Evolutionary conservation across 768 basidiomycete genomes (phyloP).

Genomic region (Galerina sulciceps): DNA sequence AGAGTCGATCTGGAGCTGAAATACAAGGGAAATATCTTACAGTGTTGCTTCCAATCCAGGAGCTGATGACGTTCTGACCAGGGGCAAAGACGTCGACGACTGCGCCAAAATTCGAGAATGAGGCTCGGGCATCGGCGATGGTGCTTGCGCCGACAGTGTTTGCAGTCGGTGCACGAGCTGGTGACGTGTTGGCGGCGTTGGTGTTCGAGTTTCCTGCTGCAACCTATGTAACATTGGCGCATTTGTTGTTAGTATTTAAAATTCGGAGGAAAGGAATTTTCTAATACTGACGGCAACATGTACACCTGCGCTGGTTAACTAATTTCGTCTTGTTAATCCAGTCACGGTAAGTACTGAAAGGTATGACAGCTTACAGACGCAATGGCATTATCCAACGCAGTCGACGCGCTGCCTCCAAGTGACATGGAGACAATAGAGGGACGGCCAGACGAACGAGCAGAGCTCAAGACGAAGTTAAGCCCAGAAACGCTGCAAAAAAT

Average conservation of each 20-base stretch:
- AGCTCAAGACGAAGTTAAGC: constrained; percentile 33
- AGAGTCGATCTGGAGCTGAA: background rate
- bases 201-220: constrained; percentile 30
- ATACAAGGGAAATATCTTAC: constrained; percentile 1
- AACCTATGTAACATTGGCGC: constrained; percentile 7
- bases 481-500: constrained; percentile 29
- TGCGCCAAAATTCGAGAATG: constrained; percentile 39
- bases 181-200: constrained; percentile 27
- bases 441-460: constrained; percentile 21
- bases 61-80: constrained; percentile 29
- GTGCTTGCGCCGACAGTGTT: constrained; percentile 33
- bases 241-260: background rate
- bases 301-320: constrained; percentile 31
- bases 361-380: constrained; percentile 22
- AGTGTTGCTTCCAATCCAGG: constrained; percentile 29
- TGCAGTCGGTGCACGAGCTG: constrained; percentile 28
- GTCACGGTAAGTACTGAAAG: background rate
- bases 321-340: background rate
- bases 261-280: background rate
- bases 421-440: constrained; percentile 43
- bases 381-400: constrained; percentile 36
- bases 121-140: constrained; percentile 31
- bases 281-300: constrained; percentile 21
- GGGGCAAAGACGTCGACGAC: constrained; percentile 39
- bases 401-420: constrained; percentile 34